Percentiles rank a stretch among this genome's conserved stretches.
Conservation (phyloP, 371 early-diverging fungal genomes). For the Parasitella parasitica region DNA sequence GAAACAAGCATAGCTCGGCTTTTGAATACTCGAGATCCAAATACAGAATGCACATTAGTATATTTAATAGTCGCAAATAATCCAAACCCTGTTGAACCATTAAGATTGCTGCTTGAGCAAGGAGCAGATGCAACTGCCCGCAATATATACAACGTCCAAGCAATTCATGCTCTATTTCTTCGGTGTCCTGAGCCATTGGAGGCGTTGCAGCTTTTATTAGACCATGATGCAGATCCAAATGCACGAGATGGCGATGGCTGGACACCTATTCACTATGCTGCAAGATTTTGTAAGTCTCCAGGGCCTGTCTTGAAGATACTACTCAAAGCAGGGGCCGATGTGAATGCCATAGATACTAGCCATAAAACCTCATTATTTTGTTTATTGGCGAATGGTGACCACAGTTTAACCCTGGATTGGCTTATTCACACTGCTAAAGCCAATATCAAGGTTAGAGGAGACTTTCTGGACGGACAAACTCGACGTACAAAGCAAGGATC, state of each 20-base stretch:
- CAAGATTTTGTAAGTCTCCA: slow-evolving; percentile 49
- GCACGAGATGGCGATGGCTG: slow-evolving; percentile 70
- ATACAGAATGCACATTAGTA: slow-evolving; percentile 27
- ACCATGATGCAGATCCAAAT: slow-evolving; percentile 50
- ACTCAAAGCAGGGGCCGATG: slow-evolving; percentile 46
- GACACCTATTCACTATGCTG: slow-evolving; percentile 76
- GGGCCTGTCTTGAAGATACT: slow-evolving; percentile 22
- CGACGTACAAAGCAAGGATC: slow-evolving; percentile 13
- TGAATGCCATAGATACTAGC: slow-evolving; percentile 39
- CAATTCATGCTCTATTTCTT: slow-evolving; percentile 38
- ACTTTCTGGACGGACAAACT: slow-evolving; percentile 10
- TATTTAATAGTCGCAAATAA: neutral
- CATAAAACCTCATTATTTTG: slow-evolving; percentile 41
- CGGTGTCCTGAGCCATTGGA: slow-evolving; percentile 39
- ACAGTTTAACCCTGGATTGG: slow-evolving; percentile 7
- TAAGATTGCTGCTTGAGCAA: slow-evolving; percentile 41
- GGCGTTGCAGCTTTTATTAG: slow-evolving; percentile 24
- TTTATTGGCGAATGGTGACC: slow-evolving; percentile 32
- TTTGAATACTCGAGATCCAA: slow-evolving; percentile 52
- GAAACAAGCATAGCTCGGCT: slow-evolving; percentile 14
- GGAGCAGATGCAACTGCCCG: slow-evolving; percentile 53
- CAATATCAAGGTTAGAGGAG: slow-evolving; percentile 16
- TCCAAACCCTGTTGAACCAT: slow-evolving; percentile 10
- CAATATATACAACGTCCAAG: slow-evolving; percentile 36
- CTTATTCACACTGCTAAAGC: slow-evolving; percentile 19